Conservation (phyloP, 805 yeast species). For the Saccharomyces mikatae region DNA sequence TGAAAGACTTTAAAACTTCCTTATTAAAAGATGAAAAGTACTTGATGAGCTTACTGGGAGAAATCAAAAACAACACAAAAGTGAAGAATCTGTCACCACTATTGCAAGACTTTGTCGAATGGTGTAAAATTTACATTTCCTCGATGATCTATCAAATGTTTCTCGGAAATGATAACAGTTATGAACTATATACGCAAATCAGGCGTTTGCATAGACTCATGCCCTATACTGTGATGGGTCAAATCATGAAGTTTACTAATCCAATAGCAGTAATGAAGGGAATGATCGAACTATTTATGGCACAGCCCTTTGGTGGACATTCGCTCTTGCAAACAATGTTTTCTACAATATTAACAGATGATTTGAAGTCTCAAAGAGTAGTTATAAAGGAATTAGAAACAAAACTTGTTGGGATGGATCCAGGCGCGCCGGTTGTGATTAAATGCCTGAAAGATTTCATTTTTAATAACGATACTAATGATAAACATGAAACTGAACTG, state of each 20-base stretch:
- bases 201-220: constrained; percentile 65
- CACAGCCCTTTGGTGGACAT: constrained; percentile 61
- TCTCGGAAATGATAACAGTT: constrained; percentile 72
- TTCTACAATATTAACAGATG: constrained; percentile 66
- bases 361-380: constrained; percentile 52
- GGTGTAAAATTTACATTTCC: constrained; percentile 78
- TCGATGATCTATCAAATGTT: constrained; percentile 76
- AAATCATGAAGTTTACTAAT: constrained; percentile 73
- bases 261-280: constrained; percentile 79
- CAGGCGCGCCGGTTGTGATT: constrained; percentile 20
- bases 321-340: constrained; percentile 70
- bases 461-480: constrained; percentile 15
- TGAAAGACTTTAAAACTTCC: constrained; percentile 51
- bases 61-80: constrained; percentile 47
- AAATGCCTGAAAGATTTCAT: constrained; percentile 28
- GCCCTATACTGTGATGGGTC: constrained; percentile 73
- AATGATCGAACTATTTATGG: constrained; percentile 72
- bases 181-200: constrained; percentile 64
- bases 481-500: constrained; percentile 24
- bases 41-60: constrained; percentile 52
- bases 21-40: constrained; percentile 47
- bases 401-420: constrained; percentile 23
- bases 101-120: constrained; percentile 61
- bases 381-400: constrained; percentile 41
- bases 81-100: constrained; percentile 58